Evolutionary conservation across 1,284 basidiomycete species (phyloP), one percentile per base, ranked within the genome.

Genomic region (Sporisorium exsertum): DNA sequence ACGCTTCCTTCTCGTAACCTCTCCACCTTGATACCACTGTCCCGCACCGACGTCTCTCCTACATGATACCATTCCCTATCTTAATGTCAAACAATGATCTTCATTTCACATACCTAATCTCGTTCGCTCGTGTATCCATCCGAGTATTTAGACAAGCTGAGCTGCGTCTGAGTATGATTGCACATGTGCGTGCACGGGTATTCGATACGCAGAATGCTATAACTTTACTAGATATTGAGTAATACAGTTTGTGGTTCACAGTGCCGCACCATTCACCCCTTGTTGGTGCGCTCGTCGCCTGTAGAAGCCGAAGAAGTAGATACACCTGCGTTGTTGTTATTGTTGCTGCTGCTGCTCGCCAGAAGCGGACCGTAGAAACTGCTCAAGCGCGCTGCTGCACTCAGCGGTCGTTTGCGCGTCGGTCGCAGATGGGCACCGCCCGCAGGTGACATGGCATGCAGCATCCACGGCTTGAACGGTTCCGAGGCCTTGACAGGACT

Each of bases 321-420:
- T 16, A 29, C 27, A 10, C n/a, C 32, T 3, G 29, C 27, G 27
- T 40, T 52, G 35, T 24, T 52, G 50, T n/a, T 20, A 13, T 8
- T 29, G 24, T 35, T 45, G 49, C 40, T 42, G 42, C 45, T 26
- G 45, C 20, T 35, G 18, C 37, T 42, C 8, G 64, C 47, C 24
- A 70, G 37, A 33, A 75, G 47, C 12, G 72, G 72, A 5, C 78
- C 75, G 32, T 80, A 80, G 32, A 80, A 64, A 29, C 65, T 70
- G 58, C 69, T 73, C 32, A 80, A 50, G 5, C 78, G 54, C 5
- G 77, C 78, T 7, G 78, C 78, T 12, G 78, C 78, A 46, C 72
- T 72, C 27, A 80, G 43, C 13, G 78, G 78, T 9, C 75, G 43
- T 40, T 75, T 79, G n/a, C 58, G 37, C 12, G 63, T 56, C 18